phyloP scores from a whole-genome alignment of 352 stramenopile species.

The Globisporangium viniferum region DNA sequence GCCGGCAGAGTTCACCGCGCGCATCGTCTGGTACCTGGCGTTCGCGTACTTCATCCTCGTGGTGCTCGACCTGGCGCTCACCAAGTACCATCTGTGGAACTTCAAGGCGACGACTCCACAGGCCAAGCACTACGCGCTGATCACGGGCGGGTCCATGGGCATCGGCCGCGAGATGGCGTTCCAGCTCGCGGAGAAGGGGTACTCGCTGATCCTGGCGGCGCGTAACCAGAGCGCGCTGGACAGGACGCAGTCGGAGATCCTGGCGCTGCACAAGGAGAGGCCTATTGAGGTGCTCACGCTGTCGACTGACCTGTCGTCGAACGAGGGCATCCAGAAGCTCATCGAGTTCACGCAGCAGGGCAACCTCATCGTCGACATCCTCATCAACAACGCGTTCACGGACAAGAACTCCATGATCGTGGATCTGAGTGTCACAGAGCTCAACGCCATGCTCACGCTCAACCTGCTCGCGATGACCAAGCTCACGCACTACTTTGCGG shows the following conservation, averaged over 20 bases:
- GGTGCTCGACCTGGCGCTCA: slow-evolving; percentile 37
- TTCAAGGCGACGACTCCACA: slow-evolving; percentile 30
- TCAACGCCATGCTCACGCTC: background rate
- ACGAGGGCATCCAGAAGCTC: slow-evolving; percentile 1
- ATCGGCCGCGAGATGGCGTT: slow-evolving; percentile 69
- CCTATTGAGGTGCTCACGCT: slow-evolving; percentile 18
- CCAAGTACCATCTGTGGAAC: slow-evolving; percentile 45
- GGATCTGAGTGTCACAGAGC: background rate
- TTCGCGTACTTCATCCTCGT: slow-evolving; percentile 34
- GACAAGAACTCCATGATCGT: background rate
- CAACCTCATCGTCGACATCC: background rate
- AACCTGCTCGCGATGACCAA: slow-evolving; percentile 1
- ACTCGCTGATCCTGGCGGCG: slow-evolving; percentile 59
- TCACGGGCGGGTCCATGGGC: slow-evolving; percentile 68
- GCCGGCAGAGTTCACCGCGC: slow-evolving; percentile 15
- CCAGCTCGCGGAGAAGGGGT: slow-evolving; percentile 54
- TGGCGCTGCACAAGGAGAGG: slow-evolving; percentile 31
- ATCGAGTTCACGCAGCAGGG: background rate
- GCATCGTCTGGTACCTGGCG: slow-evolving; percentile 25
- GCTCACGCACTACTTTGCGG: slow-evolving; percentile 33
- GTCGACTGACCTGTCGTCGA: background rate
- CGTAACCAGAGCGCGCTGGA: slow-evolving; percentile 44
- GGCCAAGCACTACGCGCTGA: slow-evolving; percentile 34
- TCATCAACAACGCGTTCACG: slow-evolving; percentile 4
- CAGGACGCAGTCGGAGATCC: slow-evolving; percentile 50